A percentile compares a stretch with the other conserved stretches of the same genome.
These are phyloP conservation scores for Quercus robur DNA, from an alignment of 306 rosid genomes.

Conservation along the genomic window DNA sequence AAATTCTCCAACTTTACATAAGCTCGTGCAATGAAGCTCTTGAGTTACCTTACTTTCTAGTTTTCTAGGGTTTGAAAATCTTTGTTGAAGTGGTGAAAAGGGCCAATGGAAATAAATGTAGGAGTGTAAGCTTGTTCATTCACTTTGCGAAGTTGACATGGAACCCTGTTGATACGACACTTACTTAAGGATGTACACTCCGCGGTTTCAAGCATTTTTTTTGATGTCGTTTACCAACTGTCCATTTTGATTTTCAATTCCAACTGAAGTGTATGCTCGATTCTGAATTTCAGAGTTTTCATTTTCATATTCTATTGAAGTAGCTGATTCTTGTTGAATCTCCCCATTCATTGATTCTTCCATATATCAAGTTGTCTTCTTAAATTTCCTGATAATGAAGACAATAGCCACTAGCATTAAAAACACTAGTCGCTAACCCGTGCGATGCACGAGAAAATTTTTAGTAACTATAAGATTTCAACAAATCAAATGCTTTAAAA, in stretches of 20 bases:
- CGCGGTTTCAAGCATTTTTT: background rate
- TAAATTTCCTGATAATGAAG: background rate
- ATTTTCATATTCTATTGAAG: background rate
- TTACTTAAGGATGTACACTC: background rate
- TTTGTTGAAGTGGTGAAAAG: slow-evolving; percentile 8
- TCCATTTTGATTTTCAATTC: background rate
- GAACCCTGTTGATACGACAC: slow-evolving; percentile 33
- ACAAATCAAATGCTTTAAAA: too few species aligned
- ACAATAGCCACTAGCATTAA: background rate
- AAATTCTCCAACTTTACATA: background rate
- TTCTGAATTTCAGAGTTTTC: background rate
- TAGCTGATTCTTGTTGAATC: background rate
- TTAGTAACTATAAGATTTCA: too few species aligned
- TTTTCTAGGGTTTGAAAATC: slow-evolving; percentile 22
- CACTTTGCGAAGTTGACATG: slow-evolving; percentile 15
- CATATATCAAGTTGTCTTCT: background rate
- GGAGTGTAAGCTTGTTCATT: slow-evolving; percentile 33
- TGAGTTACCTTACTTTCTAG: slow-evolving; percentile 14
- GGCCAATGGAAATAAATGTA: slow-evolving; percentile 35
- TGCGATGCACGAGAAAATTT: too few species aligned
- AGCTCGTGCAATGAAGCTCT: background rate
- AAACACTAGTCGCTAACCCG: too few species aligned
- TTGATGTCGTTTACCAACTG: background rate
- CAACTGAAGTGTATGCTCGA: background rate
- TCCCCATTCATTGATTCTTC: background rate